Conservation (phyloP, 2,329 filamentous ascomycete species). For the Chaetoscypha palmicola region DNA sequence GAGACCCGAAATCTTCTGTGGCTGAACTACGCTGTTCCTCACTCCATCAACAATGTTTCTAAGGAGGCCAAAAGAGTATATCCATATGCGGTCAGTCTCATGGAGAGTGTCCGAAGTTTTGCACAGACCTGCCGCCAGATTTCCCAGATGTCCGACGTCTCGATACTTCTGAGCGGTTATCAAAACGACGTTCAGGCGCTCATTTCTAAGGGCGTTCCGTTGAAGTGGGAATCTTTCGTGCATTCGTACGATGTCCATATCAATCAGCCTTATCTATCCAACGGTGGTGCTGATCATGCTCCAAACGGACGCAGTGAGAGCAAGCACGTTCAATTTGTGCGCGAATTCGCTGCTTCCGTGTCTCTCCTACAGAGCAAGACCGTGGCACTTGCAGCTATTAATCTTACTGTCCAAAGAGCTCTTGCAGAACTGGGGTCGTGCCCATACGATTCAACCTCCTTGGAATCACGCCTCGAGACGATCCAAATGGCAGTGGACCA, state of each 20-base stretch:
- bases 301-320: conserved; percentile 63
- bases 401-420: conserved; percentile 74
- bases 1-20: conserved; percentile 94
- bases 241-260: conserved; percentile 91
- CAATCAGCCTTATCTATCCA: conserved; percentile 52
- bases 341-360: conserved; percentile 82
- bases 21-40: conserved; percentile 90
- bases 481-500: conserved; percentile 94
- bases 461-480: conserved; percentile 71
- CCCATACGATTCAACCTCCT: conserved; percentile 70
- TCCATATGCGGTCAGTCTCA: conserved; percentile 92
- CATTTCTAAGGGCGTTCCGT: conserved; percentile 77
- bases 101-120: conserved; percentile 96
- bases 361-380: conserved; percentile 87
- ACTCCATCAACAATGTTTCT: conserved; percentile 88
- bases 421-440: conserved; percentile 78
- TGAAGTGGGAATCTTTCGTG: conserved; percentile 97
- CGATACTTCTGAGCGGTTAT: conserved; percentile 82
- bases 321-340: conserved; percentile 93
- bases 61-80: conserved; percentile 99
- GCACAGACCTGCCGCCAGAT: conserved; percentile 84
- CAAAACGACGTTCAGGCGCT: conserved; percentile 82
- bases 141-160: conserved; percentile 76
- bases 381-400: conserved; percentile 67
- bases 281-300: conserved; percentile 51